phyloP scores from a whole-genome alignment of 805 yeast genomes.

The Cyberlindnera mycetangii region DNA sequence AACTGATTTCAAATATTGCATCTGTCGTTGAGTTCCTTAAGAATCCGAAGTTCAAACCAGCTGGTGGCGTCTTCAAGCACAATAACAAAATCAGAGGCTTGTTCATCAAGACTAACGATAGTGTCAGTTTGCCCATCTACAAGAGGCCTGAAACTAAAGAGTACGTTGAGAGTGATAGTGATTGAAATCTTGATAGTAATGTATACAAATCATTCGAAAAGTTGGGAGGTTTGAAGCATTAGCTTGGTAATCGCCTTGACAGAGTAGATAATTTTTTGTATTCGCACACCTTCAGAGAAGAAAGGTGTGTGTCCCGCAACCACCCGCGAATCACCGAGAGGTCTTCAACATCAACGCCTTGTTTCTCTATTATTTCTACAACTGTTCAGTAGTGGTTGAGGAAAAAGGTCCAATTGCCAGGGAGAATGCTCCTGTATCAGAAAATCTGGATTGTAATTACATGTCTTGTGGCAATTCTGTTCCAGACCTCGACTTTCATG shows the following conservation, averaged over 20 bases:
- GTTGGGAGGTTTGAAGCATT: too few relatives aligned
- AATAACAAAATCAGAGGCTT: constrained; percentile 47
- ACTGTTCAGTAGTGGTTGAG: too few relatives aligned
- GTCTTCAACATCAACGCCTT: neutral
- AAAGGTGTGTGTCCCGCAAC: neutral
- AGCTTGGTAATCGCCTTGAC: too few relatives aligned
- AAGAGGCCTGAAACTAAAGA: constrained; percentile 4
- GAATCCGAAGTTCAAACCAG: constrained; percentile 41
- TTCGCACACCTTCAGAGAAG: too few relatives aligned
- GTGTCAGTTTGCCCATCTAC: constrained; percentile 61
- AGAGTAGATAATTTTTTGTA: too few relatives aligned
- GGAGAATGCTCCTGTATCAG: constrained; percentile 24
- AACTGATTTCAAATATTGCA: constrained; percentile 51
- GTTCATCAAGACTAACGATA: constrained; percentile 63
- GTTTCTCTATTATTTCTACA: neutral
- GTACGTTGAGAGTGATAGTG: constrained; percentile 6
- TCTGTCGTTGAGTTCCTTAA: constrained; percentile 49
- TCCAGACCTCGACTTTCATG: constrained; percentile 22
- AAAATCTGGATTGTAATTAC: constrained; percentile 28
- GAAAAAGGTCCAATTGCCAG: neutral
- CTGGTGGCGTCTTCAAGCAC: constrained; percentile 52
- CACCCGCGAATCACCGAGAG: neutral
- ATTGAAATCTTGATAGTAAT: neutral
- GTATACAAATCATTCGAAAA: neutral
- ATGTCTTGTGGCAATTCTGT: constrained; percentile 19